Base-by-base conservation (phyloP, 2,329 filamentous ascomycete species). In the Myriosclerotinia curreyana region DNA sequence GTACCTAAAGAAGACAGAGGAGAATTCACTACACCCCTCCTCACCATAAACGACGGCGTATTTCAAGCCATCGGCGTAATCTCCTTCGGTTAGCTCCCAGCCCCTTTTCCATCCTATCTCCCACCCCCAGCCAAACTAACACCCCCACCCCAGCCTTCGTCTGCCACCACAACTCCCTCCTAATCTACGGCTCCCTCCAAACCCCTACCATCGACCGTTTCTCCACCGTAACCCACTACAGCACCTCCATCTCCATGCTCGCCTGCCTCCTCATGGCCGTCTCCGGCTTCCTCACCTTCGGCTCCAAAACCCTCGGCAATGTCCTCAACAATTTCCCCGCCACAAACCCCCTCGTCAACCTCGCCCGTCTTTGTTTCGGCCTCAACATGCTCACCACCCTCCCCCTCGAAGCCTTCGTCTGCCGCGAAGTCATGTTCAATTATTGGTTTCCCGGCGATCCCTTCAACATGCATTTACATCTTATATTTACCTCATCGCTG, bases 331-430 rank as follows among this genome's bases (percentile, higher is more conserved):
- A 99, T 79, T 98, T 99, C 74, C 90, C 93, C 1, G 82, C 87
- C 25, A 87, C 96, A 77, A 98, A 96, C 77, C 82, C 88, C 71
- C 89, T 98, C 86, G 92, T 98, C 74, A 98, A 97, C 77, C 83
- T 99, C 65, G 95, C 95, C 28, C 89, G 95, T 61, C 83, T 99
- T 59, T 97, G 92, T 78, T 98, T 99, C 74, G 95, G 95, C 2
- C 84, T 99, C 69, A 99, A 99, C 81, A 99, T 99, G 95, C 86
- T 99, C 72, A 97, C 95, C 17, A 98, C 95, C 1, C 81, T 99
- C 44, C 95, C 95, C 0, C 87, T 99, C 66, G 95, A 99, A 80
- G 93, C 92, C 20, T 99, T 99, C 76, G 95, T 99, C 62, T 99
- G 95, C 77, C 86, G 95, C 73, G 95, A 97, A 77, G 93, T 97